Base-by-base conservation (phyloP, 768 basidiomycete genomes). In the Piloderma croceum region DNA sequence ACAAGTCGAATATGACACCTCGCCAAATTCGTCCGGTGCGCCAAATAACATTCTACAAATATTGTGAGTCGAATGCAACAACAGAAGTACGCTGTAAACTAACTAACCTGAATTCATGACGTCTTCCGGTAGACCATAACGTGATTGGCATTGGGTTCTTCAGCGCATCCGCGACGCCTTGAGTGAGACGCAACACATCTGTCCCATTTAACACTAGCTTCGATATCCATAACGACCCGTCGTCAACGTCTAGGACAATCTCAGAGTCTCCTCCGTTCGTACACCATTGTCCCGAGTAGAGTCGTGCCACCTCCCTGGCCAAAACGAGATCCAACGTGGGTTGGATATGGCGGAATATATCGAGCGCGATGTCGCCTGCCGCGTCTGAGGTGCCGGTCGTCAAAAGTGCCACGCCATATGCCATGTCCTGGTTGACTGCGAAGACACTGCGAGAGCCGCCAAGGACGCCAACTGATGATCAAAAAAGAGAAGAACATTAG, bases 391-490 rank as follows among this genome's bases (percentile, higher is more conserved):
- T 56, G 13, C 70, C 69, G 0, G 69, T 67, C 25, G 65, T 45
- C 19, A 72, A 62, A 1, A 68, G 59, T 20, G 71, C 59, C 27
- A 71, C 57, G 1, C 69, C 70, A 21, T 68, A 67, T 2, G 65
- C 64, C 38, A 58, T 61, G 24, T 63, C 62, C 12, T 66, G 65
- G 42, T 68, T 56, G 36, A 71, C 36, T 6, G 55, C 60, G 41
- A 71, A 68, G 43, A 61, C 61, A 1, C 62, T 61, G 43, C 70
- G 67, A 34, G 65, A 64, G 4, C 67, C 69, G 2, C 57, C 51
- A 10, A 69, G 48, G 38, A 65, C 65, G 13, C 70, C 68, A 19
- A 58, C 69, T 69, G n/a, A n/a, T n/a, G 25, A 33, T 13, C 18
- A 3, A 5, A 7, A n/a, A 15, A 20, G 6, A 33, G 29, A 10